Evolutionary conservation across 208 protist genomes (phyloP), one percentile per base, ranked within the genome.

Genomic region (Histomonas meleagridis): DNA sequence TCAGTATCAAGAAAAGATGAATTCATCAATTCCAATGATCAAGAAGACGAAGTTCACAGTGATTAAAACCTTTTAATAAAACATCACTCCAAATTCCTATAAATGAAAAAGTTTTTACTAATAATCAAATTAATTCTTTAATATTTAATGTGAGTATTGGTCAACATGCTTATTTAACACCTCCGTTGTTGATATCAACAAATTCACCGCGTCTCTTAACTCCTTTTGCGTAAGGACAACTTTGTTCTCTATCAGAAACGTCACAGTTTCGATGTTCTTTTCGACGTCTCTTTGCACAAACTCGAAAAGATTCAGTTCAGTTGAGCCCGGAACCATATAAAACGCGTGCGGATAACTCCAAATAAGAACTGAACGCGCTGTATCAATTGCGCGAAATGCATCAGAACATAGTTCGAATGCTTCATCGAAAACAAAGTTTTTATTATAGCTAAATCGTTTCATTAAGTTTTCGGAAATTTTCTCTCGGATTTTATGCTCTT

Each of bases 331-430:
- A 23, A 57, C 38, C 40, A 86, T 51, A 46, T 55, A 86, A 46
- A 51, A 86, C 5, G 76, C 76, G 26, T 86, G 76, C 9, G 76
- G 76, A 16, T 86, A 86, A 32, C 40, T 51, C 76, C 76, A 86
- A 32, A 23, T 51, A 32, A 86, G 26, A 38, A 86, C 46, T 32
- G 38, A 32, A 18, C 76, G 40, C 26, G 76, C 40, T 10, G 1
- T 5, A 4, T 86, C 46, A 1, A 55, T 57, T 14, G 28, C 26
- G 3, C 9, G 12, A 55, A 86, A 86, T 21, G 55, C 7, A 9
- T 86, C 23, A 32, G 51, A 38, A 2, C 9, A 2, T 18, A 86
- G 38, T 55, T 55, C 16, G 5, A 53, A 3, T 38, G 76, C 76
- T 18, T 57, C 76, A 18, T 55, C 46, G 9, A 51, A 38, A 12